A percentile compares a stretch with the other conserved stretches of the same genome.
phyloP scores from a whole-genome alignment of 2,329 filamentous ascomycete genomes.

The Monilinia fructicola region DNA sequence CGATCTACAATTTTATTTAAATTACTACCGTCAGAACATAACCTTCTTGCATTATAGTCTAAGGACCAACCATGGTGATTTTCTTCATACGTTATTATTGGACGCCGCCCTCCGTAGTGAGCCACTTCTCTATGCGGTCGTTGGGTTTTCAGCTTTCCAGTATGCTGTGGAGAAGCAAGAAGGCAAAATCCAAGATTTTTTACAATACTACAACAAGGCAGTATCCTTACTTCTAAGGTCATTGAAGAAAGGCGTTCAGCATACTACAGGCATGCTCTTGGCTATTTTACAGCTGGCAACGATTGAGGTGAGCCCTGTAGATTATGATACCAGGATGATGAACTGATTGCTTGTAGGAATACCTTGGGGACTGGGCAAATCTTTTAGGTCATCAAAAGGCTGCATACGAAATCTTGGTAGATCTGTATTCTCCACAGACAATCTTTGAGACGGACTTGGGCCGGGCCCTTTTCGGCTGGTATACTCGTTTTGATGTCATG shows the following conservation, averaged over 20 bases:
- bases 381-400: conserved; percentile 90
- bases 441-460: conserved; percentile 69
- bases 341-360: conserved; percentile 61
- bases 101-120: conserved; percentile 74
- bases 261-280: conserved; percentile 72
- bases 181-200: conserved; percentile 75
- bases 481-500: conserved; percentile 82
- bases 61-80: conserved; percentile 67
- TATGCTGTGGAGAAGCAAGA: conserved; percentile 68
- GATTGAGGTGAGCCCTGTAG: conserved; percentile 68
- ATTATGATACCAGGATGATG: neutral
- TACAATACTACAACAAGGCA: conserved; percentile 87
- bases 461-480: conserved; percentile 81
- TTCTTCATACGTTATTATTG: conserved; percentile 71
- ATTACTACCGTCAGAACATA: conserved; percentile 75
- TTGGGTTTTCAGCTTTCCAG: conserved; percentile 88
- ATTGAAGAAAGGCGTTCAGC: conserved; percentile 68
- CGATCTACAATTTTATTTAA: conserved; percentile 75
- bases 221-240: conserved; percentile 73
- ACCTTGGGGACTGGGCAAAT: conserved; percentile 93
- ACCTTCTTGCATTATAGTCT: conserved; percentile 81
- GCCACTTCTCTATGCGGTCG: conserved; percentile 79
- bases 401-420: conserved; percentile 75
- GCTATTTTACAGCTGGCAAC: conserved; percentile 90
- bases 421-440: conserved; percentile 74